These are phyloP conservation scores for Daucus carota DNA, from an alignment of 129 eudicot genomes.

Conservation along the genomic window DNA sequence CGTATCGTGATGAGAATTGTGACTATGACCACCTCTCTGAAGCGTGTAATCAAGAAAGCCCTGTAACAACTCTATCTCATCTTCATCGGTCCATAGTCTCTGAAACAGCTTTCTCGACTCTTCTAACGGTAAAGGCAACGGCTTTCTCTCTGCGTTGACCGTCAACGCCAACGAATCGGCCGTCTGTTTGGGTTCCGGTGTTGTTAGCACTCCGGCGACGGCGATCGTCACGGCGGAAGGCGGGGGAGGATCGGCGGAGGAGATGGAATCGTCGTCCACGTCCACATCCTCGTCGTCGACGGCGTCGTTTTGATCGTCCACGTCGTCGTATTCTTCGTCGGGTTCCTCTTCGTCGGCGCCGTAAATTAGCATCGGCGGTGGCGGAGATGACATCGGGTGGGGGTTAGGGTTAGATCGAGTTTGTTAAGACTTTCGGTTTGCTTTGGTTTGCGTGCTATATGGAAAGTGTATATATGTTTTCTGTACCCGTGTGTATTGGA, in stretches of 20 bases:
- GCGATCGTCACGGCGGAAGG: slow-evolving; percentile 18
- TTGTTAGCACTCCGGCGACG: slow-evolving; percentile 21
- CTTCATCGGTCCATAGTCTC: slow-evolving; percentile 91
- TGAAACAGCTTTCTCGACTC: slow-evolving; percentile 75
- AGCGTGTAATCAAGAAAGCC: slow-evolving; percentile 74
- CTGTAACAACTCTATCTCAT: slow-evolving; percentile 76
- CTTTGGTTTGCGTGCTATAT: not conserved
- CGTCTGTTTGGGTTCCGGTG: slow-evolving; percentile 17
- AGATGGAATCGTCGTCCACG: slow-evolving; percentile 39
- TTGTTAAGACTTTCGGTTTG: not conserved
- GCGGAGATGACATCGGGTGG: slow-evolving; percentile 10
- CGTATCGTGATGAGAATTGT: slow-evolving; percentile 69
- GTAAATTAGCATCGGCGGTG: slow-evolving; percentile 20
- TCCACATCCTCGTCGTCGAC: slow-evolving; percentile 38
- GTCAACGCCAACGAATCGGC: slow-evolving; percentile 13
- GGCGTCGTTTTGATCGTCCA: slow-evolving; percentile 22
- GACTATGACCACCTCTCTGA: slow-evolving; percentile 21
- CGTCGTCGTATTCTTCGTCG: slow-evolving; percentile 46
- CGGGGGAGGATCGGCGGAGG: slow-evolving; percentile 26
- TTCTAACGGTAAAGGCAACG: slow-evolving; percentile 27
- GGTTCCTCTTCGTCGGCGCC: slow-evolving; percentile 22
- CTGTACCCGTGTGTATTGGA: no score
- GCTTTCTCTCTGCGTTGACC: slow-evolving; percentile 37
- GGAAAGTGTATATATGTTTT: not conserved
- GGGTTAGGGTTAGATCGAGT: slow-evolving; percentile 3